Evolutionary conservation across 2,329 filamentous ascomycete species (phyloP).

Genomic region (Thielaviopsis populi): DNA sequence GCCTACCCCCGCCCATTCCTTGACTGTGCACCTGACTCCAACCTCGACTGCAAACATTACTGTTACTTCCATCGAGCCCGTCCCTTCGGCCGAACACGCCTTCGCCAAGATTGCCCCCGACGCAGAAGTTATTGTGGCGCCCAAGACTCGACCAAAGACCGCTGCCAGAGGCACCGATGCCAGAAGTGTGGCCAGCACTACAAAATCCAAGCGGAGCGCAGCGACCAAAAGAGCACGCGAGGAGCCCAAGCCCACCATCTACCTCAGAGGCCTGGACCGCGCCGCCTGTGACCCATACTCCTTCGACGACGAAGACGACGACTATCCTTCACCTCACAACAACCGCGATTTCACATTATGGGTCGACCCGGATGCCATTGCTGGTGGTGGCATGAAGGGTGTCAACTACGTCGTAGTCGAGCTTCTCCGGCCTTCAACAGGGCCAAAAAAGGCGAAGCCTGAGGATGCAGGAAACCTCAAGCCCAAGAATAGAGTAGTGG

Average conservation of each 20-base stretch:
- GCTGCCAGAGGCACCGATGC: slow-evolving; percentile 40
- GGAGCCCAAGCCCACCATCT: slow-evolving; percentile 51
- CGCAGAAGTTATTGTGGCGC: slow-evolving; percentile 92
- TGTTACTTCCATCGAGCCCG: slow-evolving; percentile 67
- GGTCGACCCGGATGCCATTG: slow-evolving; percentile 65
- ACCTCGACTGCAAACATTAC: slow-evolving; percentile 90
- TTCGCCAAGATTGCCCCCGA: slow-evolving; percentile 91
- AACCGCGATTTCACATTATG: slow-evolving; percentile 56
- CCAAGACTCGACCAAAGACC: slow-evolving; percentile 70
- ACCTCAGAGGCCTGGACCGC: slow-evolving; percentile 66
- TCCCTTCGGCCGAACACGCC: slow-evolving; percentile 48
- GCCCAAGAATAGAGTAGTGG: slow-evolving; percentile 54
- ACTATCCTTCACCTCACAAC: slow-evolving; percentile 37
- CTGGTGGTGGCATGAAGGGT: slow-evolving; percentile 57
- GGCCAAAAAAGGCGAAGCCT: slow-evolving; percentile 49
- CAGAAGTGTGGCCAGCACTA: slow-evolving; percentile 64
- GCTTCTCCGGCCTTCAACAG: slow-evolving; percentile 67
- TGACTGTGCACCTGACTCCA: slow-evolving; percentile 85
- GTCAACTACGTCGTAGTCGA: slow-evolving; percentile 67
- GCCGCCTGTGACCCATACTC: slow-evolving; percentile 37
- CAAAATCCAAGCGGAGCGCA: slow-evolving; percentile 64
- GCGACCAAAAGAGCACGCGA: slow-evolving; percentile 49
- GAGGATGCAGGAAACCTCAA: slow-evolving; percentile 45
- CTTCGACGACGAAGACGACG: slow-evolving; percentile 71
- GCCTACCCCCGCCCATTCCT: slow-evolving; percentile 50